These are phyloP conservation scores for Arthrocladium fulminans DNA, from an alignment of 2,329 filamentous ascomycete species.

Conservation along the genomic window DNA sequence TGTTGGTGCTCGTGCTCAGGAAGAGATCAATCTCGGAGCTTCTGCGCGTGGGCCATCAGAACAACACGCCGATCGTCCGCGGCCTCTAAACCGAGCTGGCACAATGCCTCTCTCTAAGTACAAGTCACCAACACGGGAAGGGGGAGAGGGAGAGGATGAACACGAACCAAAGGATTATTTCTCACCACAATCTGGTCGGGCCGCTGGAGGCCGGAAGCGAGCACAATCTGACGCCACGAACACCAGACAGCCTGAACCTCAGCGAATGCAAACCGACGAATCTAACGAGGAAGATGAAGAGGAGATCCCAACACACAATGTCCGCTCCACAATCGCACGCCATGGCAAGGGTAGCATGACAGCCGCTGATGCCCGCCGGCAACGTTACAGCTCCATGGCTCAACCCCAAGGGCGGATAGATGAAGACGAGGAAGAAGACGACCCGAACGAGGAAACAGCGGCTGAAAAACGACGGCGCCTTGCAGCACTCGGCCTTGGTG, in stretches of 20 bases:
- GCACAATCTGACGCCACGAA: neutral
- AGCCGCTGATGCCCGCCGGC: constrained; percentile 33
- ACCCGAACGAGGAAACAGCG: constrained; percentile 36
- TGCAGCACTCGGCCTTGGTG: constrained; percentile 32
- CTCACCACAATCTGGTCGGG: neutral
- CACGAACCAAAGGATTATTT: constrained; percentile 20
- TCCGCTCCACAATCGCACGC: constrained; percentile 31
- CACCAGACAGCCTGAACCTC: neutral
- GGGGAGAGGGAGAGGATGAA: constrained; percentile 33
- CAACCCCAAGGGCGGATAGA: constrained; percentile 12
- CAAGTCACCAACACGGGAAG: constrained; percentile 44
- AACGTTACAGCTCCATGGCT: constrained; percentile 25
- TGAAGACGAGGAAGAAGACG: constrained; percentile 16
- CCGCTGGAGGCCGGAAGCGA: constrained; percentile 5
- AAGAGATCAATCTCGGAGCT: constrained; percentile 1
- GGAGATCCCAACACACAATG: constrained; percentile 27
- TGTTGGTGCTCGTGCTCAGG: neutral
- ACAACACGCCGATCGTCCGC: neutral
- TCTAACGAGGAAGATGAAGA: constrained; percentile 9
- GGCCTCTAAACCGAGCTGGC: neutral
- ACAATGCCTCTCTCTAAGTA: neutral
- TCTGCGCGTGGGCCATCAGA: neutral
- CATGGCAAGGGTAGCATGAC: constrained; percentile 27
- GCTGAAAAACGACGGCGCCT: constrained; percentile 40
- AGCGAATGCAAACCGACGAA: neutral